phyloP scores from a whole-genome alignment of 176 grass and related monocot species.

The Aegilops bicornis region DNA sequence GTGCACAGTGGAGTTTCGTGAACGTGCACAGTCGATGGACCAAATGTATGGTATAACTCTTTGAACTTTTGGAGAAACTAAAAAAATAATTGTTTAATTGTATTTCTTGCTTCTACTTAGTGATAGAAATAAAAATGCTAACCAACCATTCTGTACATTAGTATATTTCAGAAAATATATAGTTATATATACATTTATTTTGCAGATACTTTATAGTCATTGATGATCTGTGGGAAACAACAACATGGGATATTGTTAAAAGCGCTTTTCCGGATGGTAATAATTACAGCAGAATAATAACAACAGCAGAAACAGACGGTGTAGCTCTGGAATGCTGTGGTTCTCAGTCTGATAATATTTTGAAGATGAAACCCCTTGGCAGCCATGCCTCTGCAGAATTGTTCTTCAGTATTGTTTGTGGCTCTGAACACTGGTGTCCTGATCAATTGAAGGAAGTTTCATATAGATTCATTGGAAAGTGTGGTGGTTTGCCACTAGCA shows the following conservation, averaged over 20 bases:
- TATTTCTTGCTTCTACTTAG: background rate
- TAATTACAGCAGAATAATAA: background rate
- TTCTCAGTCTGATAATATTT: background rate
- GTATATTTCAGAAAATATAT: background rate
- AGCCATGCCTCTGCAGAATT: background rate
- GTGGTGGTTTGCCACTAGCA: constrained; percentile 7
- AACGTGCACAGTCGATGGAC: background rate
- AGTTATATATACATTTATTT: background rate
- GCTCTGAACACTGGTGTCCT: background rate
- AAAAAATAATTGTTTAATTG: background rate
- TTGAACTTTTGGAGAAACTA: background rate
- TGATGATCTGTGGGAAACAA: background rate
- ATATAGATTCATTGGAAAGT: background rate
- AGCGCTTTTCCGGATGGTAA: background rate
- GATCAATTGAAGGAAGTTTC: background rate
- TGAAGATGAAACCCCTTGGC: background rate
- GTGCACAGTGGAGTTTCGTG: background rate
- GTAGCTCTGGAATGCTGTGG: background rate
- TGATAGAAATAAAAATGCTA: background rate
- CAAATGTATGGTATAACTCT: background rate
- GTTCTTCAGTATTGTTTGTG: background rate
- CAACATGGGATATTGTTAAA: background rate
- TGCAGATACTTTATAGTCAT: background rate
- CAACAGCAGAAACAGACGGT: background rate
- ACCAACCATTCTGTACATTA: background rate